A percentile compares a stretch with the other conserved stretches of the same genome.
Evolutionary conservation across 1,284 basidiomycete genomes (phyloP).

Genomic region (Sphaerobolus stellatus): DNA sequence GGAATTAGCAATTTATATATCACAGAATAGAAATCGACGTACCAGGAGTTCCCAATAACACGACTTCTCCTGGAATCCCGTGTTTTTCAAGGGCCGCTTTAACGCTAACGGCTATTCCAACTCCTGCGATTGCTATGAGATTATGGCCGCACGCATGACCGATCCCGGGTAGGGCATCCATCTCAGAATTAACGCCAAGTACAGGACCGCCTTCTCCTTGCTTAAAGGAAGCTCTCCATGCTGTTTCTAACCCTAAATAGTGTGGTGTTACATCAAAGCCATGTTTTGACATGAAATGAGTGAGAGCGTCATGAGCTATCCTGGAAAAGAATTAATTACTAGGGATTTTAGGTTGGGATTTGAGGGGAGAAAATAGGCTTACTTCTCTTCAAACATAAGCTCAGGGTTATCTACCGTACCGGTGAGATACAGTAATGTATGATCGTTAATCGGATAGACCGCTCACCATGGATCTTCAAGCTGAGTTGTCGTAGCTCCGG

Average conservation of each 20-base stretch:
- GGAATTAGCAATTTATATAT: neutral
- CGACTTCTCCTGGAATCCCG: constrained; percentile 40
- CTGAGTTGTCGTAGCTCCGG: constrained; percentile 52
- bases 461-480: constrained; percentile 57
- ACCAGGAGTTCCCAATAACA: constrained; percentile 48
- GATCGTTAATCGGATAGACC: neutral
- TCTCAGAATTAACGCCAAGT: constrained; percentile 39
- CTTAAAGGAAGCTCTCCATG: constrained; percentile 39
- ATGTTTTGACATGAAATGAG: constrained; percentile 27
- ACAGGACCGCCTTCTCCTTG: constrained; percentile 30
- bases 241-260: constrained; percentile 33
- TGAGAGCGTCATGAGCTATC: constrained; percentile 31
- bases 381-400: constrained; percentile 25
- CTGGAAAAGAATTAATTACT: constrained; percentile 8
- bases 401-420: constrained; percentile 26
- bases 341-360: constrained; percentile 1
- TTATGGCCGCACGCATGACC: constrained; percentile 52
- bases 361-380: neutral
- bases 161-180: constrained; percentile 38
- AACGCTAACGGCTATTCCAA: constrained; percentile 41
- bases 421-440: neutral
- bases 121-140: constrained; percentile 47
- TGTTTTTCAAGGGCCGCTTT: constrained; percentile 38
- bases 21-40: neutral
- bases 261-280: constrained; percentile 28